A percentile compares a stretch with the other conserved stretches of the same genome.
Conservation (phyloP, 1,284 basidiomycete species). For the Moesziomyces sp. region DNA sequence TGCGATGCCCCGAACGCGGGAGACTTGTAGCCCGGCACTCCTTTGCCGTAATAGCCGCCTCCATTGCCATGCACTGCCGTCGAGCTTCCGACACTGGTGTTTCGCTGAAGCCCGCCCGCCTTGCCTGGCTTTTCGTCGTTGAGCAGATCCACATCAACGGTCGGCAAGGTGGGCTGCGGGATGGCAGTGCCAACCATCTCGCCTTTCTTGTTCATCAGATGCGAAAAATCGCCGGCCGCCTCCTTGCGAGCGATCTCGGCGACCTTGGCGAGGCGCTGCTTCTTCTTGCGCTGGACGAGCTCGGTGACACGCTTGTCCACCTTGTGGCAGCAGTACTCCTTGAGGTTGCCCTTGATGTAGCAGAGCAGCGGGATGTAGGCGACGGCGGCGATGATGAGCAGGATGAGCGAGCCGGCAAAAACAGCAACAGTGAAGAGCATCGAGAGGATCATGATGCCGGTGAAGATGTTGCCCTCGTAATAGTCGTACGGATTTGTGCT, state of each 20-base stretch:
- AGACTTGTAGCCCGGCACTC: conserved; percentile 20
- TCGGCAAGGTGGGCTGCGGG: conserved; percentile 95
- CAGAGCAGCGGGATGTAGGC: conserved; percentile 91
- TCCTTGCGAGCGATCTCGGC: conserved; percentile 87
- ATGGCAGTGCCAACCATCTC: conserved; percentile 82
- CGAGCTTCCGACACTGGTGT: conserved; percentile 41
- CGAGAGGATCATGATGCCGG: conserved; percentile 83
- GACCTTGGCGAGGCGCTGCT: conserved; percentile 83
- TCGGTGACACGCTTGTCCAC: conserved; percentile 95
- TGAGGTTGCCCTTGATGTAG: conserved; percentile 92
- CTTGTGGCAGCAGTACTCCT: conserved; percentile 99
- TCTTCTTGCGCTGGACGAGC: conserved; percentile 90
- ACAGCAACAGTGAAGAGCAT: conserved; percentile 90
- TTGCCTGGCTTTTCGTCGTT: conserved; percentile 71
- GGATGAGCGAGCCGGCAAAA: conserved; percentile 82
- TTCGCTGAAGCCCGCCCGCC: conserved; percentile 27
- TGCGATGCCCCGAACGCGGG: conserved; percentile 31
- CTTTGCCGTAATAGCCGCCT: conserved; percentile 26
- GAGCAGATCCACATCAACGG: conserved; percentile 85
- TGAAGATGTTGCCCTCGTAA: conserved; percentile 74
- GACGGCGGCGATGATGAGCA: conserved; percentile 84
- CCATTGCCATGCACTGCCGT: conserved; percentile 27
- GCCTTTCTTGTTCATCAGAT: conserved; percentile 92
- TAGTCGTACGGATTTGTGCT: conserved; percentile 76
- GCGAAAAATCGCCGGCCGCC: conserved; percentile 86